These are phyloP conservation scores for Cercospora citrullina DNA, from an alignment of 2,329 filamentous ascomycete species.

Conservation along the genomic window DNA sequence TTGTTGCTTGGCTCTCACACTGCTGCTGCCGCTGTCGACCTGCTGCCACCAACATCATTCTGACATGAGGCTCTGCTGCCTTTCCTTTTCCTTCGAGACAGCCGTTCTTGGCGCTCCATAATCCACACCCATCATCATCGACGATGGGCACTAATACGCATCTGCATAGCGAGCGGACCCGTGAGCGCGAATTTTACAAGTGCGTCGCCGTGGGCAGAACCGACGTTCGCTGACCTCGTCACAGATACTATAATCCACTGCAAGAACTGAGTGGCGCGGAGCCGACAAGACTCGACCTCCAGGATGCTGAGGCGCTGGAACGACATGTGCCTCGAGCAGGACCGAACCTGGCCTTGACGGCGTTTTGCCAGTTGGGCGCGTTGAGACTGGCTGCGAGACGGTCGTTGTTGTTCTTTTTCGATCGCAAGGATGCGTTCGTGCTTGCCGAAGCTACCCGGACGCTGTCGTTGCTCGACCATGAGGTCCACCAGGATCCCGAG, in stretches of 20 bases:
- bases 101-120: background rate
- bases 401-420: conserved; percentile 55
- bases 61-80: background rate
- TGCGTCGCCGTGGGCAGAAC: background rate
- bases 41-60: background rate
- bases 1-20: background rate
- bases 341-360: conserved; percentile 40
- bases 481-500: conserved; percentile 36
- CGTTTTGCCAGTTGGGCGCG: conserved; percentile 53
- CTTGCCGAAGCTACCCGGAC: conserved; percentile 55
- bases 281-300: background rate
- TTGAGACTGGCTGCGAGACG: conserved; percentile 50
- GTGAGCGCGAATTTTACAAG: conserved; percentile 12
- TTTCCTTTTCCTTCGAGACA: background rate
- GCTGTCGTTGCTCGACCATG: conserved; percentile 28
- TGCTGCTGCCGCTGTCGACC: background rate
- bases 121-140: background rate
- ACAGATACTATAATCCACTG: conserved; percentile 5
- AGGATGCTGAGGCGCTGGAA: background rate
- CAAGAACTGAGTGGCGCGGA: background rate
- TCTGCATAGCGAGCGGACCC: background rate
- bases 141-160: background rate
- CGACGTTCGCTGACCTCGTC: background rate
- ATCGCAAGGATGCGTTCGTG: conserved; percentile 51
- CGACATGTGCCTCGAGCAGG: conserved; percentile 7